These are phyloP conservation scores for Rubroboletus satanas DNA, from an alignment of 768 basidiomycete genomes.

Conservation along the genomic window DNA sequence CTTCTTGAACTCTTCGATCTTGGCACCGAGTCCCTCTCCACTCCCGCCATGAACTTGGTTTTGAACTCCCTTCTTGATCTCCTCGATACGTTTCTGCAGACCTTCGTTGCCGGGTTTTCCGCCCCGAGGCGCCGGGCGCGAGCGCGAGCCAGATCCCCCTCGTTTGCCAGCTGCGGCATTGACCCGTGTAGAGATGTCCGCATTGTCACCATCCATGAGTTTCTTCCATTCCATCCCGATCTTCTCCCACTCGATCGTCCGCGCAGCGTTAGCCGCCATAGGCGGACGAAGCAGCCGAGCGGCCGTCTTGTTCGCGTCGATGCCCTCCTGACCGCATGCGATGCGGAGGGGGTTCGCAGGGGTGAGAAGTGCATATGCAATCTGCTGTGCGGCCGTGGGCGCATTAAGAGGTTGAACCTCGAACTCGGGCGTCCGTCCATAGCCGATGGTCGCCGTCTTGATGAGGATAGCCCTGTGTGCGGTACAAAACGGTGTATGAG, in stretches of 20 bases:
- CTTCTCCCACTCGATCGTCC: conserved; percentile 18
- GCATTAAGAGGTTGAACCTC: conserved; percentile 42
- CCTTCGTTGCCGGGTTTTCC: neutral
- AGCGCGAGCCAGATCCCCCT: neutral
- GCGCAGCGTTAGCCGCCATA: conserved; percentile 3
- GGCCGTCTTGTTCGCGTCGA: conserved; percentile 19
- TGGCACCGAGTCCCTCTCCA: conserved; percentile 2
- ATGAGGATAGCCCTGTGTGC: conserved; percentile 48
- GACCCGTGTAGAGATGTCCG: neutral
- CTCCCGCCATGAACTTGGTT: neutral
- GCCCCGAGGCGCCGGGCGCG: neutral
- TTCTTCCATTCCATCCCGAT: conserved; percentile 23
- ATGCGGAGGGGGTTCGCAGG: conserved; percentile 21
- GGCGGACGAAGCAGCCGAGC: conserved; percentile 14
- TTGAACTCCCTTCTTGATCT: neutral
- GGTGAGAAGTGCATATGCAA: conserved; percentile 40
- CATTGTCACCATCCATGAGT: conserved; percentile 2
- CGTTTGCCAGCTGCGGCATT: neutral
- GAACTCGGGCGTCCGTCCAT: conserved; percentile 44
- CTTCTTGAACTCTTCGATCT: conserved; percentile 6
- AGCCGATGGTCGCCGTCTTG: conserved; percentile 46
- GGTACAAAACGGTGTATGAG: neutral
- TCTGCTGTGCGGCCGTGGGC: conserved; percentile 37
- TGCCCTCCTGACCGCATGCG: conserved; percentile 26
- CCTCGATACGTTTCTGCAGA: conserved; percentile 4